Evolutionary conservation across 768 basidiomycete species (phyloP).

Genomic region (Boletus reticulatus): DNA sequence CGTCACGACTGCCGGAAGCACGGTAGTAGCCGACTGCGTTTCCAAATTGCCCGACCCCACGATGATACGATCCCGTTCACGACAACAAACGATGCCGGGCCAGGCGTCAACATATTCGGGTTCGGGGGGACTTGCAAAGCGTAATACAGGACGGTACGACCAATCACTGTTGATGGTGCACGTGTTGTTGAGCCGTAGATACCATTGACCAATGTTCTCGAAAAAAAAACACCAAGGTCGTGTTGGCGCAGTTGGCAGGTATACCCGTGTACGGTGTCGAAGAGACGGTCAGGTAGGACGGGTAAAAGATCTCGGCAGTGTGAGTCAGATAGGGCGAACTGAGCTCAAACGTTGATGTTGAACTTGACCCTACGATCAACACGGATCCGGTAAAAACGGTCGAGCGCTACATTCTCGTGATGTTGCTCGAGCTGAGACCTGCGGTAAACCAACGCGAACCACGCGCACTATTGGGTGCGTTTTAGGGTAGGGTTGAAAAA

Average conservation of each 20-base stretch:
- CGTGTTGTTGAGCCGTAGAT: constrained; percentile 79
- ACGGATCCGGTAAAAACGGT: constrained; percentile 87
- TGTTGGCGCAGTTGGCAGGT: constrained; percentile 64
- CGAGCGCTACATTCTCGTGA: constrained; percentile 90
- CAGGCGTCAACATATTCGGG: constrained; percentile 84
- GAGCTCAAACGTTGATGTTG: constrained; percentile 73
- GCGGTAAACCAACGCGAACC: constrained; percentile 75
- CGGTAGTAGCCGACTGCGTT: constrained; percentile 51
- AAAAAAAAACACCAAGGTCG: constrained; percentile 72
- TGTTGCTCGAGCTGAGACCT: constrained; percentile 57
- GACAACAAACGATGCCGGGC: constrained; percentile 82
- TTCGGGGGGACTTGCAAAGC: constrained; percentile 83
- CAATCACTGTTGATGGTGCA: constrained; percentile 80
- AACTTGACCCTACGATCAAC: constrained; percentile 86
- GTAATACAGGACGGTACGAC: constrained; percentile 72
- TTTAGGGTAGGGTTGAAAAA: no score
- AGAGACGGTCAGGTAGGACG: constrained; percentile 74
- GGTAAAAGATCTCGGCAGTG: constrained; percentile 88
- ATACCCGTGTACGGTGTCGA: constrained; percentile 61
- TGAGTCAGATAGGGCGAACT: constrained; percentile 70
- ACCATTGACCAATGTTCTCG: constrained; percentile 91
- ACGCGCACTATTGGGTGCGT: constrained; percentile 54
- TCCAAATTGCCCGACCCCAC: constrained; percentile 81
- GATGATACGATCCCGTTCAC: constrained; percentile 79
- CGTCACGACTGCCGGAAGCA: constrained; percentile 39